Conservation (phyloP, 192 early-diverging fungal genomes). For the Mortierella alpina region DNA sequence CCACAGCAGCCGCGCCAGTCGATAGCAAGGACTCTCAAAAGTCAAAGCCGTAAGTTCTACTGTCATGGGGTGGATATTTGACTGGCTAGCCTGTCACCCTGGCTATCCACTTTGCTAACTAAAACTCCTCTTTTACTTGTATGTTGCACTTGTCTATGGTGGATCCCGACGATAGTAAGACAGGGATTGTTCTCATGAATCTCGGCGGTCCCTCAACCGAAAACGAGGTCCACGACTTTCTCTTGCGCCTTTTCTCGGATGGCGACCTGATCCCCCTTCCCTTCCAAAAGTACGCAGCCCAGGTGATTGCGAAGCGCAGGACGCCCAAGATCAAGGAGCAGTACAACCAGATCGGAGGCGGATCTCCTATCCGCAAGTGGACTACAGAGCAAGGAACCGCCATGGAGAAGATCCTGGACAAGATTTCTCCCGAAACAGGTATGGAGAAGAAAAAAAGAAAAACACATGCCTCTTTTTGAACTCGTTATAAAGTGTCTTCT, state of each 20-base stretch:
- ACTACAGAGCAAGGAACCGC: conserved; percentile 85
- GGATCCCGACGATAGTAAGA: conserved; percentile 59
- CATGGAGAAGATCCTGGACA: conserved; percentile 82
- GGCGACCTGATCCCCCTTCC: conserved; percentile 93
- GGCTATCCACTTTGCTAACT: neutral
- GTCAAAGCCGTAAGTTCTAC: conserved; percentile 36
- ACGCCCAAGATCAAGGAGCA: conserved; percentile 89
- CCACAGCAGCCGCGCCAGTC: conserved; percentile 6
- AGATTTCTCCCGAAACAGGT: conserved; percentile 81
- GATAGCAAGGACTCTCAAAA: conserved; percentile 17
- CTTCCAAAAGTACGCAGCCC: conserved; percentile 76
- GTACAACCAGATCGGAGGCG: conserved; percentile 94
- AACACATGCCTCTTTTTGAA: no score
- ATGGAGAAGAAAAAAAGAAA: neutral
- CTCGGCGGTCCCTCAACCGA: conserved; percentile 90
- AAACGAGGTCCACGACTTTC: conserved; percentile 83
- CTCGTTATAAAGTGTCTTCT: no score
- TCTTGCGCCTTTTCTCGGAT: conserved; percentile 88
- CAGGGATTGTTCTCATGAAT: conserved; percentile 92
- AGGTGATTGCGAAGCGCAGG: conserved; percentile 83
- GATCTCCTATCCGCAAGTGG: conserved; percentile 93
- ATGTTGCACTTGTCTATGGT: neutral
- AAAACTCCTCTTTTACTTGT: neutral
- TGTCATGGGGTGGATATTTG: neutral
- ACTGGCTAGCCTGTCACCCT: neutral